Conservation (phyloP, 129 eudicot genomes). For the Silybum marianum region DNA sequence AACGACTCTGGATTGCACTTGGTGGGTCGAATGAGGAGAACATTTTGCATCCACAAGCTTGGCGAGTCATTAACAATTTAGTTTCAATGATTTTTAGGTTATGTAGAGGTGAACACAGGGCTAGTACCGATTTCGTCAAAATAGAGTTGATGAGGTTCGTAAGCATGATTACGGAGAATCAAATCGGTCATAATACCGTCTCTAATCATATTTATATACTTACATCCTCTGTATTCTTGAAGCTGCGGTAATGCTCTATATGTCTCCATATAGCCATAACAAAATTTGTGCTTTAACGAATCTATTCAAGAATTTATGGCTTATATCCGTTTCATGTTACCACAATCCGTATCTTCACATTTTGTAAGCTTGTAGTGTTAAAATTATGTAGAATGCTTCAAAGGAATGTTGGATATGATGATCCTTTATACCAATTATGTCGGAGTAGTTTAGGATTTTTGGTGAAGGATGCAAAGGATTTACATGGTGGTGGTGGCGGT, state of each 20-base stretch:
- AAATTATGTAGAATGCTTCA: conserved; percentile 65
- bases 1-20: conserved; percentile 50
- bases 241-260: conserved; percentile 62
- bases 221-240: conserved; percentile 44
- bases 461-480: conserved; percentile 31
- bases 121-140: neutral
- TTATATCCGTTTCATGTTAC: conserved; percentile 21
- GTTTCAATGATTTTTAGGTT: conserved; percentile 37
- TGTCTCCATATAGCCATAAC: conserved; percentile 35
- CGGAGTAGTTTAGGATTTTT: conserved; percentile 52
- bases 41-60: conserved; percentile 40
- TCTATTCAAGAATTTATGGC: conserved; percentile 44
- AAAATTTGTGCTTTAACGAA: conserved; percentile 44
- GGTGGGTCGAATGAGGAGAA: conserved; percentile 60
- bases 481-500: neutral
- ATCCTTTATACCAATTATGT: conserved; percentile 50
- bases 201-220: conserved; percentile 46
- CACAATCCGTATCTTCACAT: conserved; percentile 1
- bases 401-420: conserved; percentile 26
- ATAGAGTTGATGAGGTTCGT: conserved; percentile 4
- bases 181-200: conserved; percentile 6
- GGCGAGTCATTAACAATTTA: conserved; percentile 46
- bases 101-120: conserved; percentile 33
- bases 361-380: conserved; percentile 53
- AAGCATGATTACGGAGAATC: neutral